A percentile compares a stretch with the other conserved stretches of the same genome.
Conservation (phyloP, 2,329 filamentous ascomycete genomes). For the Chaetomium globosum region DNA sequence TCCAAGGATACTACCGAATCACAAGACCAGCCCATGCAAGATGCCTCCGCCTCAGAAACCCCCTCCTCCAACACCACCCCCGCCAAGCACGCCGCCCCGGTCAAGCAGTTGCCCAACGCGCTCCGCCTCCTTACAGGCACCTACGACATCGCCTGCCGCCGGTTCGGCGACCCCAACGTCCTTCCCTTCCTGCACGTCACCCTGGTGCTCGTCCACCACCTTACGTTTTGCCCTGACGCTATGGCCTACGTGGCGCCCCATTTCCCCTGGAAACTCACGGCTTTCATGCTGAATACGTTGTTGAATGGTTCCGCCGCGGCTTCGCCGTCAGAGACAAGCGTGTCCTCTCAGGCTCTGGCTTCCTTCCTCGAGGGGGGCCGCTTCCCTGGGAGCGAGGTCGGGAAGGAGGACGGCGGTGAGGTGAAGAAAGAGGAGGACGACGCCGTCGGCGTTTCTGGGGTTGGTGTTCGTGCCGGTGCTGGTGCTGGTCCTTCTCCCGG, state of each 20-base stretch:
- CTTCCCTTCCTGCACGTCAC: constrained; percentile 65
- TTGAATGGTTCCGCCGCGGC: constrained; percentile 29
- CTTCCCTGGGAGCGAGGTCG: constrained; percentile 51
- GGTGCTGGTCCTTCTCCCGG: neutral
- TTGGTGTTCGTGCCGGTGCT: neutral
- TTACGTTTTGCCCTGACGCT: constrained; percentile 48
- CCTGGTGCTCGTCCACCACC: constrained; percentile 59
- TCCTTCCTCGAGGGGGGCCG: constrained; percentile 45
- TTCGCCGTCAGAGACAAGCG: neutral
- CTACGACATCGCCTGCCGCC: constrained; percentile 51
- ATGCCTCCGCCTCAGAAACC: constrained; percentile 7
- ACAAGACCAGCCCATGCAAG: constrained; percentile 34
- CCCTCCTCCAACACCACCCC: neutral
- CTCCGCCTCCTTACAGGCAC: constrained; percentile 49
- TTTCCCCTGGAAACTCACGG: constrained; percentile 47
- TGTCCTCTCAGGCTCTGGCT: constrained; percentile 14
- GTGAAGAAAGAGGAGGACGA: neutral
- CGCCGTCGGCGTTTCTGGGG: neutral
- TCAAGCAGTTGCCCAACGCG: constrained; percentile 35
- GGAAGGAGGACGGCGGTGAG: constrained; percentile 30
- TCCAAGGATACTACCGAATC: constrained; percentile 26
- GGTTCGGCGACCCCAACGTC: constrained; percentile 60
- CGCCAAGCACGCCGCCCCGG: constrained; percentile 21
- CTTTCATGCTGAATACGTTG: constrained; percentile 45
- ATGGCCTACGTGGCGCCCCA: constrained; percentile 49